phyloP scores from a whole-genome alignment of 2,329 filamentous ascomycete species.

The Calonectria ilicicola region DNA sequence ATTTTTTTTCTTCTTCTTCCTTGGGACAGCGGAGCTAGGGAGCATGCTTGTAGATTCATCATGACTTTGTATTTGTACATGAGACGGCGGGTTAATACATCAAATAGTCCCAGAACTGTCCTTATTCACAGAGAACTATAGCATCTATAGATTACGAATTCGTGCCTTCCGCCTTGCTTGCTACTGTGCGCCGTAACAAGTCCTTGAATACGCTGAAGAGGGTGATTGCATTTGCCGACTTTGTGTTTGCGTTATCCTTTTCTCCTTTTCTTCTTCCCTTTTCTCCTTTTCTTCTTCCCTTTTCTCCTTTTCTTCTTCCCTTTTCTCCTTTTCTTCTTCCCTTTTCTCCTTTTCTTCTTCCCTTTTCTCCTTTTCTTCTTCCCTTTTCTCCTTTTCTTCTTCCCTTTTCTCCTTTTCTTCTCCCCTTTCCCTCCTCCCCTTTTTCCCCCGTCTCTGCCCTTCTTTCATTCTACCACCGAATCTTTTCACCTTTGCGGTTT shows the following conservation, averaged over 20 bases:
- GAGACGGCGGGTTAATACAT: background rate
- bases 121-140: constrained; percentile 12
- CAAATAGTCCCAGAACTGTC: background rate
- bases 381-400: no score
- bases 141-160: constrained; percentile 19
- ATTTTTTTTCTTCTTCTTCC: background rate
- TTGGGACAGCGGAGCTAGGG: background rate
- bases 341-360: background rate
- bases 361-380: background rate
- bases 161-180: background rate
- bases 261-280: background rate
- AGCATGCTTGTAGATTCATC: constrained; percentile 14
- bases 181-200: background rate
- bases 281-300: background rate
- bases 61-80: constrained; percentile 32
- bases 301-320: background rate
- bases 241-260: background rate
- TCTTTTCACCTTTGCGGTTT: constrained; percentile 52
- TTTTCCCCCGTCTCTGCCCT: no score
- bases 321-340: background rate
- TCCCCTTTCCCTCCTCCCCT: background rate
- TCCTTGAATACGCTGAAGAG: background rate
- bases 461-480: constrained; percentile 48
- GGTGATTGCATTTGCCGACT: background rate
- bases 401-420: no score